phyloP scores from a whole-genome alignment of 345 rosid genomes.

The Populus alba region DNA sequence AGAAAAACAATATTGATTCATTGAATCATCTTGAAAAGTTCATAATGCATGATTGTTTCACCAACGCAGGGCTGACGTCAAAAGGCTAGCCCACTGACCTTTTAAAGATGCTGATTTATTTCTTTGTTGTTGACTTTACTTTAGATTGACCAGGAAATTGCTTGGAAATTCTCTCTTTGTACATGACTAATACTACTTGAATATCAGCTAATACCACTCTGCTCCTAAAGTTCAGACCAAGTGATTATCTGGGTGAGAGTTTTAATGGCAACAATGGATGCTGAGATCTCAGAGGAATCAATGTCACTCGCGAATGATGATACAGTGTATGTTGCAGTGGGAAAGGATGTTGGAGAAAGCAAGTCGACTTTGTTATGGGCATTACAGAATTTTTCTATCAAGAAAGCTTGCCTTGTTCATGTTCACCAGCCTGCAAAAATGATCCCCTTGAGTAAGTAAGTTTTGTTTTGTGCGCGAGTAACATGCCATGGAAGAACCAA shows the following conservation, averaged over 20 bases:
- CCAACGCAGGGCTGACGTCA: background rate
- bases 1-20: no score
- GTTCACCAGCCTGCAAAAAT: conserved; percentile 64
- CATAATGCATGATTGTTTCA: background rate
- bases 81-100: background rate
- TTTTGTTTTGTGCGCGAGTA: background rate
- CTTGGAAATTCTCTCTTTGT: background rate
- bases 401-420: conserved; percentile 61
- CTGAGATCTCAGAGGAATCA: conserved; percentile 27
- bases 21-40: background rate
- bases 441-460: conserved; percentile 62
- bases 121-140: background rate
- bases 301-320: conserved; percentile 49
- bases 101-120: background rate
- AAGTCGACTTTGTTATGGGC: conserved; percentile 60
- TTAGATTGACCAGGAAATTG: background rate
- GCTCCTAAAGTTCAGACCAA: background rate
- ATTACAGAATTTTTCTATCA: conserved; percentile 62
- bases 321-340: conserved; percentile 63
- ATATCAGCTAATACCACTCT: background rate
- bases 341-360: conserved; percentile 47
- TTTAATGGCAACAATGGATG: background rate
- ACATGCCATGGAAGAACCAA: no score
- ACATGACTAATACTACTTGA: background rate
- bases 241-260: background rate